Base-by-base conservation (phyloP, 441 rosid genomes). In the Pelargonium australe region DNA sequence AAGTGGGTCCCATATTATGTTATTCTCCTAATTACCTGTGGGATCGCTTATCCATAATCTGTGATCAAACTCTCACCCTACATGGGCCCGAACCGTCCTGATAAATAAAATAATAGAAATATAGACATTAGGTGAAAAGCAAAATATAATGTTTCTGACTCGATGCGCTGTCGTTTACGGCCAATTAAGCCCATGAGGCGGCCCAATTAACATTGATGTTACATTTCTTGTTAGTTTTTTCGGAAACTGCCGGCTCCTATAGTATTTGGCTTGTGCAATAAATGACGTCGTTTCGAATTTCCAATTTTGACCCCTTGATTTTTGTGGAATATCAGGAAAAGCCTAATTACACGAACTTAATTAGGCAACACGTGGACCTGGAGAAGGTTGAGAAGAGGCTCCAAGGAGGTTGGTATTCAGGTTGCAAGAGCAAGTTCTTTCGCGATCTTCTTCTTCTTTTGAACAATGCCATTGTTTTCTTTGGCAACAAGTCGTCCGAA, bases 391-490 rank as follows among this genome's bases (percentile, higher is more conserved):
- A 20, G 5, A 58, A 16, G 10, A 58, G 63, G 63, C 9, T 58
- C 11, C 31, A 58, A 17, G 63, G 17, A 17, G 63, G 63, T 58
- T 17, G 28, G 63, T 58, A 58, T 10, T 58, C 63, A 58, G 63
- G 63, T 5, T 17, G 28, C 28, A 16, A 58, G 31, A 25, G 3
- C 63, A 58, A 58, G 28, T 58, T 58, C 63, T 58, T 17, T 17
- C 63, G 63, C 3, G 63, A 58, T 17, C 28, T 58, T 20, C 28
- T 58, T 1, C 63, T 58, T 14, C 25, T 58, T 58, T 17, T 58
- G 25, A 58, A 58, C 63, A 58, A 58, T 58, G 63, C 63, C 11
- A 20, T 58, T 58, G 63, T 58, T 20, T 58, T 58, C 63, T 58
- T 6, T 7, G 63, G 63, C 23, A 58, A 58, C 19, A 25, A 43